Evolutionary conservation across 1,284 basidiomycete species (phyloP), one percentile per base, ranked within the genome.

Genomic region (Leccinum huronense): DNA sequence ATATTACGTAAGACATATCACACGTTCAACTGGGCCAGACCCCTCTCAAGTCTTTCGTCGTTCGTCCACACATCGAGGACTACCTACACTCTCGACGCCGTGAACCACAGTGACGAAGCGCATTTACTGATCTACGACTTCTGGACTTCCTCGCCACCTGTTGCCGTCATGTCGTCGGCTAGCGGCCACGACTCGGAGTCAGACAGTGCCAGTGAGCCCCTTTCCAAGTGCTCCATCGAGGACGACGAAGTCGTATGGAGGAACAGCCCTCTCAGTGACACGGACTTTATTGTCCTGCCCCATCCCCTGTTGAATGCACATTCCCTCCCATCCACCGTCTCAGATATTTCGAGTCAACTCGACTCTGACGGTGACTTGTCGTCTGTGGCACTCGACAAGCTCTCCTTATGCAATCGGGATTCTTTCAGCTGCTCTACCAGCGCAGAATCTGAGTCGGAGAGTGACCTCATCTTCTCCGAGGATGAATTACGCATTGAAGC

Each of bases 1-100:
- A 60, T 66, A 74, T 77, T 77, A 75, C 51, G 40, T 74, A 77
- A 77, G 63, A 63, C 31, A 36, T 67, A 63, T 76, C 73, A 58
- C 72, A 68, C 69, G 64, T 71, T 72, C 58, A 57, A 7, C 19
- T 16, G 8, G 48, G 23, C 30, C 45, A 11, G 13, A 14, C 36
- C 36, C 36, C 36, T 38, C 36, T 38, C 36, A 36, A 36, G 34
- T 36, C 34, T 30, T 31, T n/a, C 54, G 9, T 16, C 34, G 31
- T 56, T 16, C 34, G 31, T 56, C 42, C n/a, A 19, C 27, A 19
- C 14, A 8, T 13, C 6, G 2, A 16, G 38, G 11, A n/a, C 48
- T 51, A 23, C 13, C 13, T n/a, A 45, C n/a, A 16, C 8, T 23
- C 45, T 36, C 57, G 48, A 66, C 61, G 61, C 45, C 57, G 61